Conservation (phyloP, 176 grass and related monocot species). For the Phoenix dactylifera region DNA sequence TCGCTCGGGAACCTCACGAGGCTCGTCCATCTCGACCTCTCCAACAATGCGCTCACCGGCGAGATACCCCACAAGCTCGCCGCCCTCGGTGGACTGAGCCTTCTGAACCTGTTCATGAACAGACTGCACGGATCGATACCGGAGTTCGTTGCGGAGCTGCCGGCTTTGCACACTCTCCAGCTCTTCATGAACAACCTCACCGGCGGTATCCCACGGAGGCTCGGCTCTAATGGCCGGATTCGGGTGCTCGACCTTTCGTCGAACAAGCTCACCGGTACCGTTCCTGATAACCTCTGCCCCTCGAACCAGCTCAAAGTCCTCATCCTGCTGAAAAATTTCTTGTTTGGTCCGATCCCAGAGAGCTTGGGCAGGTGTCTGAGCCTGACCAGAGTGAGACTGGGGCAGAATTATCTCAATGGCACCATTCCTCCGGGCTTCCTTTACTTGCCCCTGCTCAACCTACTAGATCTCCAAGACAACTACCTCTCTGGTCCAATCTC, state of each 20-base stretch:
- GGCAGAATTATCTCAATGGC: conserved; percentile 97
- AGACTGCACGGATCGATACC: conserved; percentile 70
- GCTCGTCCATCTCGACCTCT: conserved; percentile 68
- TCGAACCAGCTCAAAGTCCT: conserved; percentile 50
- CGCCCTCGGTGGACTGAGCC: conserved; percentile 35
- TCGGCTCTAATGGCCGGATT: conserved; percentile 45
- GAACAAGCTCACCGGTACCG: conserved; percentile 63
- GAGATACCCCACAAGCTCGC: conserved; percentile 55
- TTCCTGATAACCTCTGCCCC: conserved; percentile 56
- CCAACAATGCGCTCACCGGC: conserved; percentile 84
- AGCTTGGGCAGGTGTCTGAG: conserved; percentile 57
- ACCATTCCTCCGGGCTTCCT: conserved; percentile 68
- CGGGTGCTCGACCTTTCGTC: conserved; percentile 69
- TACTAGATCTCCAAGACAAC: conserved; percentile 94
- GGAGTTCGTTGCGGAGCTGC: conserved; percentile 49
- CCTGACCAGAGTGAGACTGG: conserved; percentile 78
- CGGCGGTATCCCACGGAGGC: conserved; percentile 39
- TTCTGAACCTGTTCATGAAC: conserved; percentile 97
- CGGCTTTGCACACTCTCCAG: conserved; percentile 64
- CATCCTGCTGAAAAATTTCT: conserved; percentile 87
- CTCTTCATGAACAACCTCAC: conserved; percentile 99
- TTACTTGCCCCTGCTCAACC: conserved; percentile 65
- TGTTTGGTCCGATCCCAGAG: conserved; percentile 73
- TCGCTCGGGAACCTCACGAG: conserved; percentile 13
- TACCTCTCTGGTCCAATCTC: conserved; percentile 60